These are phyloP conservation scores for Flaveria bidentis DNA, from an alignment of 129 eudicot species.

Conservation along the genomic window DNA sequence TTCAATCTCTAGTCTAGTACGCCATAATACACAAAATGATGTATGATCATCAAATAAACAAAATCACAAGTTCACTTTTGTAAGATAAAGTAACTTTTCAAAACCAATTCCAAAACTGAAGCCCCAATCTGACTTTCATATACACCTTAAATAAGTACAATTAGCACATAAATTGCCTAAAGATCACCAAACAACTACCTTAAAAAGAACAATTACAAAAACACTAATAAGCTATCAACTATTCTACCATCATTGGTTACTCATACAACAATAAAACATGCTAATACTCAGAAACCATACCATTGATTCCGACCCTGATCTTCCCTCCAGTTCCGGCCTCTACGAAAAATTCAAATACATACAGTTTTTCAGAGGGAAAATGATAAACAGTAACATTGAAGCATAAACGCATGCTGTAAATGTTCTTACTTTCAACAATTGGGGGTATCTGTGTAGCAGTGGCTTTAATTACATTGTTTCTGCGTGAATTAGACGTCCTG, in stretches of 20 bases:
- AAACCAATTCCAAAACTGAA: neutral
- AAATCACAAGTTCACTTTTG: slow-evolving; percentile 1
- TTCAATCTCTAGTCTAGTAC: neutral
- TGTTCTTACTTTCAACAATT: slow-evolving; percentile 54
- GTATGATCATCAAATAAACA: neutral
- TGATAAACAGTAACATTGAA: neutral
- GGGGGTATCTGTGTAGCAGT: slow-evolving; percentile 79
- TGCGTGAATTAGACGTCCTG: slow-evolving; percentile 44
- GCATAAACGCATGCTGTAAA: neutral
- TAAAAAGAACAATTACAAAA: neutral
- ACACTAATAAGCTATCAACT: too few species aligned
- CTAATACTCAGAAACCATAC: slow-evolving; percentile 37
- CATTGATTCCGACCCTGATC: slow-evolving; percentile 88
- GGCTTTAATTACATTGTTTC: slow-evolving; percentile 60
- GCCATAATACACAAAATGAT: neutral
- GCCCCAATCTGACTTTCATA: slow-evolving; percentile 9
- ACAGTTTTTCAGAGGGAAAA: neutral
- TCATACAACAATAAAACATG: neutral
- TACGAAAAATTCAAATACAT: slow-evolving; percentile 22
- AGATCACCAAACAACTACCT: neutral
- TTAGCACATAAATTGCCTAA: neutral
- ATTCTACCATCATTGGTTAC: neutral
- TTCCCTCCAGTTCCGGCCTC: slow-evolving; percentile 61
- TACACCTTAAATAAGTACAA: neutral
- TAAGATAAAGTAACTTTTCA: neutral